Evolutionary conservation across 495 filamentous ascomycete species (phyloP), one percentile per base, ranked within the genome.

Genomic region (Aspergillus coremiiformis): DNA sequence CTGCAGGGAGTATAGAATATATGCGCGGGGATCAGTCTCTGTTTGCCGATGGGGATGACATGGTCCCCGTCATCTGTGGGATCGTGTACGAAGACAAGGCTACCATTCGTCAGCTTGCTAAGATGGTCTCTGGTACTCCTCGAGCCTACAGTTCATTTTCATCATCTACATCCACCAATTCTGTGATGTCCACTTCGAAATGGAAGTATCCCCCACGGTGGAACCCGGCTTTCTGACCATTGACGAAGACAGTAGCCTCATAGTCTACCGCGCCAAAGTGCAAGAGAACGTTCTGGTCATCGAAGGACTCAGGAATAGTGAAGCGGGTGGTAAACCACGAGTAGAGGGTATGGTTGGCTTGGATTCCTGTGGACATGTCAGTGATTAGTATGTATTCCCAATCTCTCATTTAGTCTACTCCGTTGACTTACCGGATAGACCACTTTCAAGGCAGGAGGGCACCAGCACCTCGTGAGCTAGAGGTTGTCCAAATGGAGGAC

Each of bases 241-340:
- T 86, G 57, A 87, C 67, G 45, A 78, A 83, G 1, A 87, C 78
- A 0, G 78, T 82, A 0, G 84, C 79, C 55, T 85, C 75, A 53
- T 86, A 82, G 53, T 87, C 84, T 9, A 86, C 80, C 1, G 84
- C 84, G 39, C 78, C 84, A 47, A 87, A 87, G 45, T 85, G 80
- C n/a, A 87, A 69, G 47, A 84, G 47, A 4, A 84, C 66, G 0
- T 65, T 52, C 48, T 73, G 55, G 15, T 53, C 58, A 1, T 66
- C 54, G 74, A 79, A 85, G 35, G 61, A 56, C 0, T 63, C 49
- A 2, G 81, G 77, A 0, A 85, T 67, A 2, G 62, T 68, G 53
- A 87, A 84, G 4, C 65, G 71, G 6, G 74, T 84, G n/a, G 67
- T 63, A 43, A 81, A 84, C 81, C 80, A 83, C 30, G 81, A 84